Base-by-base conservation (phyloP, 176 grass and related monocot genomes). In the Paspalum notatum region DNA sequence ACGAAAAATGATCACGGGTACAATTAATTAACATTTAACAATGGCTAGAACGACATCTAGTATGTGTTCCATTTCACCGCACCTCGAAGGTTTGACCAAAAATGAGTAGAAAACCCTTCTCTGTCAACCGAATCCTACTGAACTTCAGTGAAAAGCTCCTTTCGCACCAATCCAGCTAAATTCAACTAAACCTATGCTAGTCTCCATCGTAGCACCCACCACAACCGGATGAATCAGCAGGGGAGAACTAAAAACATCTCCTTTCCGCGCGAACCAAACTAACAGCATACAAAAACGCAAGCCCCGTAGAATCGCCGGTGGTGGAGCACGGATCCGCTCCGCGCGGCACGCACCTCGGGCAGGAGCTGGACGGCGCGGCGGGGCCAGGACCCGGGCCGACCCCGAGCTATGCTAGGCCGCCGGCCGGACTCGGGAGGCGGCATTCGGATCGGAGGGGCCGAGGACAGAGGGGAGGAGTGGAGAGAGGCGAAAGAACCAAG, bases 401-500 rank as follows among this genome's bases (percentile, higher is more conserved):
- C 74, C 58, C 9, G 75, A 8, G 75, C 58, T 77, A 32, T 58
- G 58, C 58, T 61, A 18, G 75, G 12, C 8, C 57, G 15, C 42
- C 74, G 57, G 14, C 9, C 43, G 43, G 75, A 50, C 9, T 49
- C 57, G 43, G 15, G 25, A 2, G 24, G 44, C 75, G 44, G 57
- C 75, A 49, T 77, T 46, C 59, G 75, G 75, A 77, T 48, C 75
- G 58, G 58, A 27, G 57, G 10, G 73, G 55, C 7, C 55, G n/a
- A 13, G 6, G 14, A 16, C 12, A 21, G 27, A 40, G 3, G 58
- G 16, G 13, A n/a, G 41, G 40, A 46, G 11, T 6, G 43, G 15
- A 5, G 41, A 22, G 18, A n/a, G n/a, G n/a, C n/a, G n/a, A n/a
- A n/a, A n/a, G n/a, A n/a, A n/a, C n/a, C n/a, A n/a, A n/a, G n/a